phyloP scores from a whole-genome alignment of 139 green algal species.

The Micromonas pusilla region DNA sequence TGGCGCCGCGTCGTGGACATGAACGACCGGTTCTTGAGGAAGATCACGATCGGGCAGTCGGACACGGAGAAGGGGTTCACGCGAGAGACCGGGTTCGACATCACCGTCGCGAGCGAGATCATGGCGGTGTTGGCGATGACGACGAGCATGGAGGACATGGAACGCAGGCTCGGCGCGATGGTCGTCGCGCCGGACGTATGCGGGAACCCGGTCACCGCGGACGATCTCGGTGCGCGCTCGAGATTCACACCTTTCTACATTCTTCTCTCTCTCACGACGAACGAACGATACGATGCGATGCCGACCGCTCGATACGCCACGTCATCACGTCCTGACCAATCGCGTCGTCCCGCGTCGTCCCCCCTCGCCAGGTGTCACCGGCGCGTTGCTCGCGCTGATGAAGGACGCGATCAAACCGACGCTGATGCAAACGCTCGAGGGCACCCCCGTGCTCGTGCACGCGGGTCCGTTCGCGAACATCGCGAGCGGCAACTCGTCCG shows the following conservation, averaged over 20 bases:
- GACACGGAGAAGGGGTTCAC: slow-evolving; percentile 54
- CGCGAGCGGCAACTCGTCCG: slow-evolving; percentile 77
- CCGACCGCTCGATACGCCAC: no score
- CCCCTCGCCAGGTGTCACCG: no score
- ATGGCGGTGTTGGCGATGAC: slow-evolving; percentile 98
- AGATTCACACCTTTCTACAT: no score
- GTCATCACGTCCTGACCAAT: no score
- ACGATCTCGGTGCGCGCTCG: slow-evolving; percentile 98
- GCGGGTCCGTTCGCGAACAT: slow-evolving; percentile 97
- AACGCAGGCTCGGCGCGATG: slow-evolving; percentile 82
- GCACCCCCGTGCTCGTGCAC: slow-evolving; percentile 82
- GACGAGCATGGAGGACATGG: slow-evolving; percentile 78
- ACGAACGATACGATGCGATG: no score
- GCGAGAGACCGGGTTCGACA: slow-evolving; percentile 88
- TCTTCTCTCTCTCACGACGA: no score
- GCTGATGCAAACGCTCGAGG: slow-evolving; percentile 91
- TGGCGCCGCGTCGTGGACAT: slow-evolving; percentile 95
- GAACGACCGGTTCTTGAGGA: slow-evolving; percentile 91
- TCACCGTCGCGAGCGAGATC: slow-evolving; percentile 78
- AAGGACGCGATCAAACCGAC: slow-evolving; percentile 94
- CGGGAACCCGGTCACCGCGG: slow-evolving; percentile 80
- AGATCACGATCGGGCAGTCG: slow-evolving; percentile 68
- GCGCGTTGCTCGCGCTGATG: slow-evolving; percentile 94
- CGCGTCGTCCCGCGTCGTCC: no score
- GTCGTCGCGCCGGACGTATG: slow-evolving; percentile 63